Evolutionary conservation across 2,329 filamentous ascomycete genomes (phyloP), one percentile per base, ranked within the genome.

Genomic region (Aspergillus chevalieri): DNA sequence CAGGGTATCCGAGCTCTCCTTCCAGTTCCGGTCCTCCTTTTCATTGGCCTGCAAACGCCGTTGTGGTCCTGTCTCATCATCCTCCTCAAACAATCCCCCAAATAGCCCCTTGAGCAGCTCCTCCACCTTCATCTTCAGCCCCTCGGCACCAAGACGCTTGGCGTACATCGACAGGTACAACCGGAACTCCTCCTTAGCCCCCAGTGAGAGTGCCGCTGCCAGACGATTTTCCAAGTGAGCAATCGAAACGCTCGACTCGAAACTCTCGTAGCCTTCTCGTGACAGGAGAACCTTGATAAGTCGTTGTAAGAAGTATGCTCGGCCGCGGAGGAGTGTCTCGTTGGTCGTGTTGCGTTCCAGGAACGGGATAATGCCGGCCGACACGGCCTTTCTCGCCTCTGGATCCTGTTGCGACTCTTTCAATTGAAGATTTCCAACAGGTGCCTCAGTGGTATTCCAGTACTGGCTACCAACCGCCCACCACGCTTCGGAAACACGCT

Each of bases 391-490:
- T 52, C 74, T 76, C 7, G 74, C 60, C n/a, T 74, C 68, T 7
- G 74, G 70, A 38, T 76, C 75, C 2, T 82, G 76, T 0, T 85
- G 83, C 6, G 85, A 78, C 8, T 83, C 83, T 1, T 83, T 85
- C 44, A 87, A 83, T 56, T 89, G 84, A 34, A 95, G 71, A 46
- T 90, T 87, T 44, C 87, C 85, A 47, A 95, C 83, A 0, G 90
- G 90, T 1, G 89, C 90, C 62, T 96, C 93, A 47, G 90, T 95
- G 1, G 90, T 94, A 69, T 98, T 97, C 94, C 93, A 98, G 68
- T 98, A 98, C 66, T 98, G 93, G 59, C 89, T 95, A 15, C 91
- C 91, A 0, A 97, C 90, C 0, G 92, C 92, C 90, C 93, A 98
- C 93, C 93, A 98, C 2, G 89, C 81, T 66, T 98, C 94, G 2